Evolutionary conservation across 2,329 filamentous ascomycete genomes (phyloP), one percentile per base, ranked within the genome.

Genomic region (Phoma sp.): DNA sequence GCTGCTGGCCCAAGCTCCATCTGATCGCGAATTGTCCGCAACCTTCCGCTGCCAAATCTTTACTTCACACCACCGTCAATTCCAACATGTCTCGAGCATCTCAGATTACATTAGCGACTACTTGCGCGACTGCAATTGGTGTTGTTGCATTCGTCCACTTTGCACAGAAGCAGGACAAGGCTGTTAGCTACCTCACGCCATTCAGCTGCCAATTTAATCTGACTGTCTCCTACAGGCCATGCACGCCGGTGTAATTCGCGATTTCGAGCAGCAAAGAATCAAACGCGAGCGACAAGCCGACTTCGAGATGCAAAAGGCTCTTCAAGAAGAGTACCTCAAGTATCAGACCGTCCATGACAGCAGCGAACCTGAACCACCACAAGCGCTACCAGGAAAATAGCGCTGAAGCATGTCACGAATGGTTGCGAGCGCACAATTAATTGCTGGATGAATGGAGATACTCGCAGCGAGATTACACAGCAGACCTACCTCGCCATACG

Each of bases 201-300:
- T 46, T 25, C 10, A 59, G 78, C 23, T 15, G 20, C 25, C 42
- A 9, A 14, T 21, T 4, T 14, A 40, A 14, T 39, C 61, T 68
- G 34, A 68, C 36, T 17, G 23, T 53, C 25, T 48, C 21, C 26
- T 21, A 28, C 59, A 93, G 95, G 90, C 91, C 52, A 99, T 99
- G 95, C 95, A 99, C 71, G 86, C 89, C 63, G 95, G 95, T 37
- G 95, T 99, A 34, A 81, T 98, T 61, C 90, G 93, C 60, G 95
- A 99, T 71, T 90, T 97, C 82, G 93, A 98, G 72, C 92, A 96
- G 71, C 93, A 96, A 74, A 87, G 90, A 38, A 74, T 97, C 62
- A 97, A 97, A 78, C 84, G 86, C 62, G 95, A 99, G 75, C 88
- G 95, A 54, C 91, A 96, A 74, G 85, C 92, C 45, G 95, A 99